Conservation (phyloP, 2,329 filamentous ascomycete species). For the Alternaria atra region DNA sequence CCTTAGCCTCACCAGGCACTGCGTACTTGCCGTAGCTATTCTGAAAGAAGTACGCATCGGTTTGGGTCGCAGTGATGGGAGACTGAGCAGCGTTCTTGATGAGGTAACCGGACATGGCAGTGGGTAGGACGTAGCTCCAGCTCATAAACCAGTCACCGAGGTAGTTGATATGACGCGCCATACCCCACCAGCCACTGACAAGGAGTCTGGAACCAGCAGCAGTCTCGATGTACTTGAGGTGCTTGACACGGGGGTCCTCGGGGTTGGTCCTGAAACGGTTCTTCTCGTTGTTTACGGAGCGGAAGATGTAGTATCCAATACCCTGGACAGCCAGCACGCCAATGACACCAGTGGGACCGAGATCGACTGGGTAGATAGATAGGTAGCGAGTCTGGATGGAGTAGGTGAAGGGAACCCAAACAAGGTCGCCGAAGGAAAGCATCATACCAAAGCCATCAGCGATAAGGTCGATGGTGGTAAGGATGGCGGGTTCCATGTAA, state of each 20-base stretch:
- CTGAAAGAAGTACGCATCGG: conserved; percentile 63
- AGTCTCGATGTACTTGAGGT: conserved; percentile 88
- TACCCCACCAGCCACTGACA: conserved; percentile 91
- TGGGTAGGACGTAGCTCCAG: conserved; percentile 90
- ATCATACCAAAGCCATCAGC: conserved; percentile 95
- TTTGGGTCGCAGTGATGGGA: conserved; percentile 50
- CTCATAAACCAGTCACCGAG: conserved; percentile 93
- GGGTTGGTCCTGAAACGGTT: conserved; percentile 92
- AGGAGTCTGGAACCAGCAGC: conserved; percentile 81
- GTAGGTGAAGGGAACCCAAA: conserved; percentile 93
- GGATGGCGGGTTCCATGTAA: conserved; percentile 85
- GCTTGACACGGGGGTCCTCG: conserved; percentile 76
- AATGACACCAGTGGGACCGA: conserved; percentile 73
- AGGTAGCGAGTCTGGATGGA: conserved; percentile 86
- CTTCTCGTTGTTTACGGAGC: conserved; percentile 92
- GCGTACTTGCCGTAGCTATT: conserved; percentile 70
- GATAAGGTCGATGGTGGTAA: conserved; percentile 94
- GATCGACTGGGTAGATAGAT: conserved; percentile 79
- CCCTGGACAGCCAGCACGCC: conserved; percentile 73
- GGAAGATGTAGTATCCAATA: conserved; percentile 89
- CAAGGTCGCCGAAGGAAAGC: conserved; percentile 90
- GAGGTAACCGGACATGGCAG: conserved; percentile 82
- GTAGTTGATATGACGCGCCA: conserved; percentile 94
- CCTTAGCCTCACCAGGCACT: conserved; percentile 75
- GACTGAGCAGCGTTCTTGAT: conserved; percentile 62